Evolutionary conservation across 371 early-diverging fungal genomes (phyloP).

Genomic region (Syncephalis fuscata): DNA sequence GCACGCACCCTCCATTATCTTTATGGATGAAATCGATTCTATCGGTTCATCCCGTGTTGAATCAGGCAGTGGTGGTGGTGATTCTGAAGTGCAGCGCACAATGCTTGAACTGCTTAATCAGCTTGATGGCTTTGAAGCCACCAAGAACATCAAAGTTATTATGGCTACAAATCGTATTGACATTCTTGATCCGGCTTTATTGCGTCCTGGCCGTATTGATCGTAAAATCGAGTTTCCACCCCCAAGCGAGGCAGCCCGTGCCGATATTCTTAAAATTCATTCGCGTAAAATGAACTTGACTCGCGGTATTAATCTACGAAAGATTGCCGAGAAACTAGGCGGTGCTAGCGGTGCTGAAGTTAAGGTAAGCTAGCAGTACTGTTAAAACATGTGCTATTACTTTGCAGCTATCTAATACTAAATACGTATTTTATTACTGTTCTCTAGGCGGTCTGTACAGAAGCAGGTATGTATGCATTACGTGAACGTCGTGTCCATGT

Average conservation of each 20-base stretch:
- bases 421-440: too few species aligned
- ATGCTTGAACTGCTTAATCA: constrained; percentile 99
- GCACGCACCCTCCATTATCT: constrained; percentile 88
- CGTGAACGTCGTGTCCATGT: constrained; percentile 96
- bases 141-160: constrained; percentile 96
- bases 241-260: constrained; percentile 93
- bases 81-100: constrained; percentile 98
- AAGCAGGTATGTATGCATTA: constrained; percentile 99
- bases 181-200: constrained; percentile 93
- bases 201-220: constrained; percentile 98
- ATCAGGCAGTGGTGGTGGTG: constrained; percentile 66
- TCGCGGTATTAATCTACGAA: constrained; percentile 91
- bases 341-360: constrained; percentile 98
- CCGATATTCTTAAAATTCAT: constrained; percentile 98
- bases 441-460: constrained; percentile 92
- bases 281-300: constrained; percentile 99
- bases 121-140: constrained; percentile 98
- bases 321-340: constrained; percentile 89
- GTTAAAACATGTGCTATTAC: not conserved
- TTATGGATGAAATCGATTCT: constrained; percentile 99
- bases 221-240: constrained; percentile 99
- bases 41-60: constrained; percentile 95
- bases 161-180: constrained; percentile 99
- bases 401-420: not conserved
- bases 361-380: constrained; percentile 24